phyloP scores from a whole-genome alignment of 1,284 basidiomycete genomes.

The Cryptococcus floricola region DNA sequence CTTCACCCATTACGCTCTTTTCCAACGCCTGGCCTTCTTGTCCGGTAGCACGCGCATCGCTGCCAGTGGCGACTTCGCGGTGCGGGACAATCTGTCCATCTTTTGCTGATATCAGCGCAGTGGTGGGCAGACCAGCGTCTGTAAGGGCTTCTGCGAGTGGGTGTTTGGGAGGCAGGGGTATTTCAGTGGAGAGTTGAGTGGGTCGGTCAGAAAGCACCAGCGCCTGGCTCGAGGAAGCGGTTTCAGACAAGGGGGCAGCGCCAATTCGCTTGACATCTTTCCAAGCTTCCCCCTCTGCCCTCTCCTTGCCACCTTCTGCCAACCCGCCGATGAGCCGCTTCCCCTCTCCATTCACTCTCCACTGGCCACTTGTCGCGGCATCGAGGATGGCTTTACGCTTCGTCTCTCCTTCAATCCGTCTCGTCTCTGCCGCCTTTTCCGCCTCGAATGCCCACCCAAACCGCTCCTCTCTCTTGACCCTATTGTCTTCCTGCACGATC shows the following conservation, averaged over 20 bases:
- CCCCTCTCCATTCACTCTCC: slow-evolving; percentile 39
- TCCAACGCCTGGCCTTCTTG: slow-evolving; percentile 19
- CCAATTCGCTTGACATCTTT: slow-evolving; percentile 2
- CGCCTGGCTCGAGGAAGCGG: slow-evolving; percentile 13
- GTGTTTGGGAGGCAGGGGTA: slow-evolving; percentile 32
- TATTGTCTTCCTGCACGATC: slow-evolving; percentile 83
- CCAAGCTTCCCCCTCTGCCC: slow-evolving; percentile 38
- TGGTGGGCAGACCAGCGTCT: slow-evolving; percentile 46
- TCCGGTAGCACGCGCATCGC: slow-evolving; percentile 35
- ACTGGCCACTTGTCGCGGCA: slow-evolving; percentile 32
- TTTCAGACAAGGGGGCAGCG: background rate
- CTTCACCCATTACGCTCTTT: slow-evolving; percentile 58
- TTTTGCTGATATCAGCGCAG: slow-evolving; percentile 37
- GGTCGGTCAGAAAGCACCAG: slow-evolving; percentile 13
- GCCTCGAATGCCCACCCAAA: slow-evolving; percentile 90
- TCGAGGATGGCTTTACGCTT: slow-evolving; percentile 47
- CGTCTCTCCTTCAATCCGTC: slow-evolving; percentile 47
- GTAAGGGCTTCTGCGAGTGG: slow-evolving; percentile 42
- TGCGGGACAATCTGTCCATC: slow-evolving; percentile 44
- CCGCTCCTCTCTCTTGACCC: slow-evolving; percentile 62
- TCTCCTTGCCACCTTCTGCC: slow-evolving; percentile 30
- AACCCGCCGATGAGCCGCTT: slow-evolving; percentile 37
- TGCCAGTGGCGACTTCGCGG: slow-evolving; percentile 33
- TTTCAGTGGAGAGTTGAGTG: slow-evolving; percentile 17
- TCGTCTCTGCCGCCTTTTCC: slow-evolving; percentile 65